Percentiles rank a stretch among this genome's conserved stretches.
Conservation (phyloP, 23 red algal genomes). For the Pyropia yezoensis region DNA sequence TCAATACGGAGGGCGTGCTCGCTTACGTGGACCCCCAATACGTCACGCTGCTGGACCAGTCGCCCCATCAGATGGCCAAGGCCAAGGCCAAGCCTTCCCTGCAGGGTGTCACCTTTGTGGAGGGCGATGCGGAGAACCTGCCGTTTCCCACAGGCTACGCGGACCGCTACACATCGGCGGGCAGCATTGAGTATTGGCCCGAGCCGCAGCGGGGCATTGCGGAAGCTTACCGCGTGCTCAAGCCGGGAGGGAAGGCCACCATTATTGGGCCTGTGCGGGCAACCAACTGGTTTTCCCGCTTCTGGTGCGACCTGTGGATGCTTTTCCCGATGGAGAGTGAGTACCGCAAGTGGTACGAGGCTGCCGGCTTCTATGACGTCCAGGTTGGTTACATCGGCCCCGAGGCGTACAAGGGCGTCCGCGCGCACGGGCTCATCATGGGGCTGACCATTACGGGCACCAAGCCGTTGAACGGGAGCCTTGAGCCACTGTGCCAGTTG, state of each 20-base stretch:
- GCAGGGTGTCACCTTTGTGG: conserved; percentile 64
- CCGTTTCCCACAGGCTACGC: conserved; percentile 54
- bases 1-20: conserved; percentile 85
- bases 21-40: conserved; percentile 66
- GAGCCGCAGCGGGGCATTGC: conserved; percentile 89
- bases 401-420: conserved; percentile 84
- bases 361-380: conserved; percentile 75
- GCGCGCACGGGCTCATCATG: conserved; percentile 94
- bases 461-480: conserved; percentile 49
- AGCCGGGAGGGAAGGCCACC: conserved; percentile 72
- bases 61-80: conserved; percentile 88
- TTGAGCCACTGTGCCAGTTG: conserved; percentile 49
- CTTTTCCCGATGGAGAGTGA: conserved; percentile 91
- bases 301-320: conserved; percentile 98
- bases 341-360: conserved; percentile 77
- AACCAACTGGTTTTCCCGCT: conserved; percentile 85
- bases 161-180: conserved; percentile 82
- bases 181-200: conserved; percentile 98
- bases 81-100: conserved; percentile 68
- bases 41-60: conserved; percentile 82
- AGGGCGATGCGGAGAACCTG: conserved; percentile 91
- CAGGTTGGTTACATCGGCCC: conserved; percentile 88
- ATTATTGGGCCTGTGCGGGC: conserved; percentile 92
- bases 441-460: conserved; percentile 73
- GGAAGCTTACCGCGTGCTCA: conserved; percentile 92